Base-by-base conservation (phyloP, 2,329 filamentous ascomycete species). In the Fusarium armeniacum region DNA sequence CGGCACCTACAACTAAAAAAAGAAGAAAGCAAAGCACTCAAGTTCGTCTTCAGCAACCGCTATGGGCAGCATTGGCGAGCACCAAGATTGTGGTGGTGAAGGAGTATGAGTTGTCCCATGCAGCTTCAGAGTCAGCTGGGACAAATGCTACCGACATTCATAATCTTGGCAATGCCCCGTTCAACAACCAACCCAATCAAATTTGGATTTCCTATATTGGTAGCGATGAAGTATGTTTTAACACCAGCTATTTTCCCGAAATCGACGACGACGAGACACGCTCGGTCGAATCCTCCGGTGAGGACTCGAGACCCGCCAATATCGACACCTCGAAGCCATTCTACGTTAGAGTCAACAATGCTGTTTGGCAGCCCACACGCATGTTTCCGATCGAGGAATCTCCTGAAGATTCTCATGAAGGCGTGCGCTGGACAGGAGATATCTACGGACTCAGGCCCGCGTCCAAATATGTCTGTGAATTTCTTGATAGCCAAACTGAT, bases 21-120 rank as follows among this genome's bases (percentile, higher is more conserved):
- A 91, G 93, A 82, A 89, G 92, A 81, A 95, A 96, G 82, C 93
- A 97, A 81, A 95, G 93, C 77, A 94, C 93, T 62, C 93, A 96
- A 80, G 93, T 97, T 72, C 87, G 94, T 79, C 93, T 93, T 78
- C 90, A 93, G 77, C 94, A 98, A 81, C 94, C 94, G 50, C 88
- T 98, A 70, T 98, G 94, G 94, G 93, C 94, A 69, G 94, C 94
- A 49, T 87, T 98, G 73, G 94, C 94, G 53, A 97, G 93, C 82
- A 97, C 94, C 77, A 98, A 98, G 85, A 94, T 98, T 78, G 95
- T 96, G 74, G 93, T 97, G 81, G 90, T 97, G 77, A 96, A 97
- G 82, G 94, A 94, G 80, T 93, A 93, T 74, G 91, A 94, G 81
- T 88, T 97, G 78, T 95, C 92, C 71, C 90, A 92, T 78, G 89